phyloP scores from a whole-genome alignment of 163 green algal species.

The Botryococcus braunii region DNA sequence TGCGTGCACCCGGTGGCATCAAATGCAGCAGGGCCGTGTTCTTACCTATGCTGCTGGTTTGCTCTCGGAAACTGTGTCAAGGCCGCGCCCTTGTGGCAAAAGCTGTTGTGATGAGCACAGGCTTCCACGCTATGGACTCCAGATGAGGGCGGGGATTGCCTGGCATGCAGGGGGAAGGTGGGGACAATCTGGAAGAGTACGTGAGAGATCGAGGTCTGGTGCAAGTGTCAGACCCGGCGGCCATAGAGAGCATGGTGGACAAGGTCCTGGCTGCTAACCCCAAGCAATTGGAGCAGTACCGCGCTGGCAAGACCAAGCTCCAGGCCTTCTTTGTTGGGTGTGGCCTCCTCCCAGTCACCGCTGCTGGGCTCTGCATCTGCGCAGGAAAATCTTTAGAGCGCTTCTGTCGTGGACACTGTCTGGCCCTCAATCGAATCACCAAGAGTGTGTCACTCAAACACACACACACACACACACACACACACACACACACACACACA shows the following conservation, averaged over 20 bases:
- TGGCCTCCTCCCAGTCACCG: background rate
- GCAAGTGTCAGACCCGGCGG: constrained; percentile 71
- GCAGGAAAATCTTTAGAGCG: background rate
- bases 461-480: too few species aligned
- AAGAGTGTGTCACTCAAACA: background rate
- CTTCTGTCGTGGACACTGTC: background rate
- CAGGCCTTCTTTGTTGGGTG: constrained; percentile 90
- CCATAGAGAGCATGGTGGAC: constrained; percentile 73
- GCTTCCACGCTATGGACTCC: too few species aligned
- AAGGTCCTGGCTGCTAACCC: constrained; percentile 69
- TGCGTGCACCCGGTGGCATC: too few species aligned
- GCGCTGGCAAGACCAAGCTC: constrained; percentile 88
- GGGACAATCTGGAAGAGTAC: constrained; percentile 39
- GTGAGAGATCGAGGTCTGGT: constrained; percentile 74
- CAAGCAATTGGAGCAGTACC: constrained; percentile 83
- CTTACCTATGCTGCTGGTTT: too few species aligned
- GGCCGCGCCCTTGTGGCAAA: too few species aligned
- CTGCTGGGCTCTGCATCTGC: background rate
- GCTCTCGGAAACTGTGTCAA: too few species aligned
- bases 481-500: too few species aligned
- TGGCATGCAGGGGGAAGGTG: constrained; percentile 14
- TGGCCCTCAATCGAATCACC: background rate
- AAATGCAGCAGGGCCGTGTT: too few species aligned
- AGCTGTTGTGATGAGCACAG: too few species aligned
- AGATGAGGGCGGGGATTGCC: too few species aligned